phyloP scores from a whole-genome alignment of 495 filamentous ascomycete genomes.

The Penicillium paradoxum region DNA sequence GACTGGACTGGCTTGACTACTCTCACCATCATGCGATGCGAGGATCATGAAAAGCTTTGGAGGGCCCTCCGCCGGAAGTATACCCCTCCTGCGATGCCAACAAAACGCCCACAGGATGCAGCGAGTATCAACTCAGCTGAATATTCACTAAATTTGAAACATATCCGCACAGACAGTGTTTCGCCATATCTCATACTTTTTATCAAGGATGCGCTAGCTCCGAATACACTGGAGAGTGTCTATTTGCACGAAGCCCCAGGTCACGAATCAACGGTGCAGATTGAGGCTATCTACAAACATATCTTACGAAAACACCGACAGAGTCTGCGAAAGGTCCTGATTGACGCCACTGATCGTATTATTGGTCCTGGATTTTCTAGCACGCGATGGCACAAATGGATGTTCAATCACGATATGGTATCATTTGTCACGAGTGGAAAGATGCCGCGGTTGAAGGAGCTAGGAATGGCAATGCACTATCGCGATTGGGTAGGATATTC shows the following conservation, averaged over 20 bases:
- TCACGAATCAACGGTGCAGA: slow-evolving; percentile 54
- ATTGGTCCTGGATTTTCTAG: slow-evolving; percentile 29
- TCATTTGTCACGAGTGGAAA: slow-evolving; percentile 76
- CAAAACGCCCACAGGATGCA: slow-evolving; percentile 19
- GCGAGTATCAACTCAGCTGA: slow-evolving; percentile 31
- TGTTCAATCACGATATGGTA: slow-evolving; percentile 67
- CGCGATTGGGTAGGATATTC: slow-evolving; percentile 72
- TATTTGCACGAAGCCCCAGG: slow-evolving; percentile 72
- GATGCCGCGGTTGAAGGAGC: slow-evolving; percentile 70
- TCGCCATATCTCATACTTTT: slow-evolving; percentile 74
- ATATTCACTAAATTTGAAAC: slow-evolving; percentile 70
- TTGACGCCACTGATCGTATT: slow-evolving; percentile 63
- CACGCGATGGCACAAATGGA: slow-evolving; percentile 67
- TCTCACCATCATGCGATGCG: slow-evolving; percentile 77
- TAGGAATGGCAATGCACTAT: slow-evolving; percentile 73
- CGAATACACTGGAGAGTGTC: slow-evolving; percentile 78
- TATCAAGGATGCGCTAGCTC: slow-evolving; percentile 77
- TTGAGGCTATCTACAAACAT: slow-evolving; percentile 71
- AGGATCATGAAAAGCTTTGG: slow-evolving; percentile 77
- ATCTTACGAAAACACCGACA: slow-evolving; percentile 65
- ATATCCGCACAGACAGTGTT: slow-evolving; percentile 79
- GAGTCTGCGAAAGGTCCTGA: slow-evolving; percentile 71
- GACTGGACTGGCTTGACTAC: slow-evolving; percentile 77
- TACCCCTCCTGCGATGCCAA: slow-evolving; percentile 43
- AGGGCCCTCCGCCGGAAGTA: slow-evolving; percentile 68